Base-by-base conservation (phyloP, 1,284 basidiomycete species). In the Ustilago loliicola region DNA sequence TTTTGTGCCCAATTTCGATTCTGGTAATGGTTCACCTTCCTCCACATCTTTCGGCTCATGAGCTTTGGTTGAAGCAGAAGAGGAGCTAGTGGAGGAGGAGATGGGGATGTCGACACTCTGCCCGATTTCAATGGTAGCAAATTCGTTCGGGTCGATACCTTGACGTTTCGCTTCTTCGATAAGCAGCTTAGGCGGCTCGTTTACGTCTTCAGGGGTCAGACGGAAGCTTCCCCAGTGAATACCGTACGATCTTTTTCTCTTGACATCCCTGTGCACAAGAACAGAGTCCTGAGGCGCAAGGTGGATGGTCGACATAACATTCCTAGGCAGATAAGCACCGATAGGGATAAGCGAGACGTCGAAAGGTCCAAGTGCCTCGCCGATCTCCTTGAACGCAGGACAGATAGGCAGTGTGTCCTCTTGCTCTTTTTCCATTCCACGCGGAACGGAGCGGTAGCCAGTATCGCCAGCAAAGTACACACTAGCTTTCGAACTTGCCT, bases 1-100 rank as follows among this genome's bases (percentile, higher is more conserved):
- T 86, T 92, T 92, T 0, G 91, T 92, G 38, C 93, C 93, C 13
- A 93, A 88, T 61, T 90, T 90, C 3, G 92, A 93, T 58, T 81
- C 77, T 1, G 83, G 83, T 21, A 85, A 54, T 2, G 76, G 59
- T 42, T 81, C 81, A n/a, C 61, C 73, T 29, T 55, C 40, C 2
- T 9, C 36, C 15, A 5, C 57, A 2, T 9, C 38, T 23, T 34
- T 21, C 2, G 32, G 0, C 7, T 4, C 59, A 21, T 57, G 13
- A 7, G 19, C 45, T 10, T 48, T 23, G n/a, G 48, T 42, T 1
- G 40, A 17, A 13, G 55, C 15, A 4, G n/a, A 21, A 36, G 38
- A 3, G 4, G 36, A 38, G 17, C 9, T 9, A 23, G 19, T 30
- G 45, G 47, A 10, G 5, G 55, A 17, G 17, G 40, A 19, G 27